Percentiles rank a stretch among this genome's conserved stretches.
phyloP scores from a whole-genome alignment of 306 rosid species.

The Medicago arabica region DNA sequence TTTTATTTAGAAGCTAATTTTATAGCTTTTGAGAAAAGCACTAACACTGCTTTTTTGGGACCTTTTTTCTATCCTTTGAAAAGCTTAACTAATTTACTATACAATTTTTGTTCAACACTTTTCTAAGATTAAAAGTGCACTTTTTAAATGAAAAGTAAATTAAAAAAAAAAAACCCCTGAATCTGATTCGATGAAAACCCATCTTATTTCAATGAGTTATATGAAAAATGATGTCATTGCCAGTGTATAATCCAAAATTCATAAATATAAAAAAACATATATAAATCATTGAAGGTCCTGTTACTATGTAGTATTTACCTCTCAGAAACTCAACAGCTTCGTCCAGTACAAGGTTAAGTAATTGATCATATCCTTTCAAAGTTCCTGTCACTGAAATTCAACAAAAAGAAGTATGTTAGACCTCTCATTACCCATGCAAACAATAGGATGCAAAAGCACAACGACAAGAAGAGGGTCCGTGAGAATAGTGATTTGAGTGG shows the following conservation, averaged over 20 bases:
- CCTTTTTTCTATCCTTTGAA: not conserved
- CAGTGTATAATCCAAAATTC: not conserved
- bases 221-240: not conserved
- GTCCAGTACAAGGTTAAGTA: slow-evolving; percentile 90
- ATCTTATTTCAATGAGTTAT: too few species aligned
- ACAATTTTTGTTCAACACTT: too few species aligned
- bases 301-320: slow-evolving; percentile 55
- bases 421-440: not conserved
- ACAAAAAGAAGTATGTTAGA: slow-evolving; percentile 25
- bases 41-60: too few species aligned
- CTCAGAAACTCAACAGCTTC: slow-evolving; percentile 90
- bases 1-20: too few species aligned
- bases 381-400: slow-evolving; percentile 74
- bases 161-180: too few species aligned
- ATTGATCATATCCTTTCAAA: slow-evolving; percentile 92
- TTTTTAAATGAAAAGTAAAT: too few species aligned
- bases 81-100: not conserved
- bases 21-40: too few species aligned
- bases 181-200: not conserved
- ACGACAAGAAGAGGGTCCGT: too few species aligned
- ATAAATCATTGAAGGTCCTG: not conserved
- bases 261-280: not conserved
- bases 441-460: not conserved
- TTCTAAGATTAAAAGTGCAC: not conserved
- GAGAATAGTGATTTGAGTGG: too few species aligned